These are phyloP conservation scores for Homolaphlyctis polyrhiza DNA, from an alignment of 371 early-diverging fungal species.

Conservation along the genomic window DNA sequence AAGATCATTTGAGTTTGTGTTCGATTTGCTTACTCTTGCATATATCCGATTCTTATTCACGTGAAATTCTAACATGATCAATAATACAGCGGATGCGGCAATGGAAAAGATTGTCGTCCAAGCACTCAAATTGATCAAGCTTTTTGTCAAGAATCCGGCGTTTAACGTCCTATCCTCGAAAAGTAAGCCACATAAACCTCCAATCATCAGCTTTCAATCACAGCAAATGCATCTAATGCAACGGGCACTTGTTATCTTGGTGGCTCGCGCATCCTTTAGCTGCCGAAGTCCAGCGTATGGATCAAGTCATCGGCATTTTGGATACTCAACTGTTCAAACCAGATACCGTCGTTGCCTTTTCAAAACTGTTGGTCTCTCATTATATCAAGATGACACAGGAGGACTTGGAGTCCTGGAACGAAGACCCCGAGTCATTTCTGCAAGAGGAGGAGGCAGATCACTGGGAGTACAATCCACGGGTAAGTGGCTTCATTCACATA, in stretches of 20 bases:
- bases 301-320: constrained; percentile 32
- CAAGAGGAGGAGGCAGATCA: constrained; percentile 76
- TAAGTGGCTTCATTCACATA: constrained; percentile 24
- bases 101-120: constrained; percentile 62
- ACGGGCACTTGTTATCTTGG: constrained; percentile 11
- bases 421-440: constrained; percentile 83
- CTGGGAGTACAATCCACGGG: constrained; percentile 79
- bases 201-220: too few species aligned
- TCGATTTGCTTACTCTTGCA: neutral
- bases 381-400: constrained; percentile 65
- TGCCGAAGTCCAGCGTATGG: constrained; percentile 36
- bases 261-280: constrained; percentile 1
- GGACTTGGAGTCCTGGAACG: constrained; percentile 77
- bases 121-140: constrained; percentile 61
- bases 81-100: constrained; percentile 4
- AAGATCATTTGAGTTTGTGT: neutral
- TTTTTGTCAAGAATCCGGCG: constrained; percentile 60
- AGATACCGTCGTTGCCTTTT: constrained; percentile 55
- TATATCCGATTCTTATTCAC: neutral
- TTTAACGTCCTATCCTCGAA: constrained; percentile 34
- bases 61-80: too few species aligned
- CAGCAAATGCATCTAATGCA: too few species aligned
- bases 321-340: constrained; percentile 66
- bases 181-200: too few species aligned
- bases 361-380: constrained; percentile 66